phyloP scores from a whole-genome alignment of 495 filamentous ascomycete species.

The Annulohypoxylon stygium region DNA sequence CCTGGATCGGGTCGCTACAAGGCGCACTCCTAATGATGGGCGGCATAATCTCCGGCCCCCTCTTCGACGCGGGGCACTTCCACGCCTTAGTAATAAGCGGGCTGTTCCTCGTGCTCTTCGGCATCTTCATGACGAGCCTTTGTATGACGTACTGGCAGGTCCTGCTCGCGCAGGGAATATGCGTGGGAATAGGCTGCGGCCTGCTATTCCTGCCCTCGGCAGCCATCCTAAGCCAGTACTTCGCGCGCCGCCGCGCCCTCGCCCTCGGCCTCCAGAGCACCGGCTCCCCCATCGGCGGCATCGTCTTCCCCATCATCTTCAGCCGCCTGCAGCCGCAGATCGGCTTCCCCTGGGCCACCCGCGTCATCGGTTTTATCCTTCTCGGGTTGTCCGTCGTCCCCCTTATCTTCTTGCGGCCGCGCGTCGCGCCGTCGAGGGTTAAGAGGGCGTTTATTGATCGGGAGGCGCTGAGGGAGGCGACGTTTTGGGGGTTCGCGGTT shows the following conservation, averaged over 20 bases:
- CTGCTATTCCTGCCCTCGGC: conserved; percentile 72
- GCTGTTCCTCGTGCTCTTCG: conserved; percentile 62
- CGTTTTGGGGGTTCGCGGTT: conserved; percentile 63
- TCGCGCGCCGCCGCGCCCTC: conserved; percentile 71
- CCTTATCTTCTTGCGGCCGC: conserved; percentile 71
- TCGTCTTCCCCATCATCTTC: conserved; percentile 77
- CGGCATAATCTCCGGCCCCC: conserved; percentile 57
- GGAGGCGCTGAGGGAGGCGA: conserved; percentile 40
- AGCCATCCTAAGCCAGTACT: conserved; percentile 75
- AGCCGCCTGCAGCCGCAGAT: conserved; percentile 67
- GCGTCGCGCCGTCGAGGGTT: conserved; percentile 45
- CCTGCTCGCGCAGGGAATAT: conserved; percentile 70
- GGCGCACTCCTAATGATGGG: conserved; percentile 54
- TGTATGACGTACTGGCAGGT: conserved; percentile 73
- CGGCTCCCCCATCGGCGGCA: conserved; percentile 75
- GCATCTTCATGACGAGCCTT: conserved; percentile 77
- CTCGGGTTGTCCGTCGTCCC: conserved; percentile 69
- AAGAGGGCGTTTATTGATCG: conserved; percentile 29
- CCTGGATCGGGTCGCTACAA: conserved; percentile 61
- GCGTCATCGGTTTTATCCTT: conserved; percentile 75
- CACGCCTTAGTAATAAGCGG: conserved; percentile 34
- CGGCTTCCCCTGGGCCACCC: conserved; percentile 79
- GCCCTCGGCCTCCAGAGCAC: conserved; percentile 75
- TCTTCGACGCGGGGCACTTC: conserved; percentile 50
- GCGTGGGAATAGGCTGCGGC: conserved; percentile 68